Percentiles rank a stretch among this genome's conserved stretches.
phyloP scores from a whole-genome alignment of 208 protist genomes.

The Leishmania tarentolae region DNA sequence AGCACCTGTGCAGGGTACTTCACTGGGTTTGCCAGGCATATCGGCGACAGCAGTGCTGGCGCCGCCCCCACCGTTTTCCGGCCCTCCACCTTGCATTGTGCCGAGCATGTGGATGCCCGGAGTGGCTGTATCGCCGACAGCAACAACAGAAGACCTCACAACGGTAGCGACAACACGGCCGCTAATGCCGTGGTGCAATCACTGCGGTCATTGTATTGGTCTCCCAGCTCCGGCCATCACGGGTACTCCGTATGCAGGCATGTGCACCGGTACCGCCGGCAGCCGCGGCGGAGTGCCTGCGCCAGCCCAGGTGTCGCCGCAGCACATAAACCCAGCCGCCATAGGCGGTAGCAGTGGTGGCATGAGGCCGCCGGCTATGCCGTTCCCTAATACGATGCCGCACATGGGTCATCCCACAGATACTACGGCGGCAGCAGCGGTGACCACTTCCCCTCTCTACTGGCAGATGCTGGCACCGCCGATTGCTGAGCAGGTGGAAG shows the following conservation, averaged over 20 bases:
- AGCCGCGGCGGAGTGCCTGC: not conserved
- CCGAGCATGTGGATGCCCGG: not conserved
- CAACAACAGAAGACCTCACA: not conserved
- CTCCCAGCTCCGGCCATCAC: not conserved
- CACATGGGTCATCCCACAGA: not conserved
- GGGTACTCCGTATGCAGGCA: not conserved
- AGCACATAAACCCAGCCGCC: not conserved
- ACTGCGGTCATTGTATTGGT: constrained; percentile 8
- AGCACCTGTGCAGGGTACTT: not conserved
- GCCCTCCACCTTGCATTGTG: not conserved
- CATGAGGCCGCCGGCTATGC: not conserved
- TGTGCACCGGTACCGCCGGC: not conserved
- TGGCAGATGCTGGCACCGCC: not conserved
- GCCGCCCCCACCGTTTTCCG: not conserved
- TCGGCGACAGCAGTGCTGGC: not conserved
- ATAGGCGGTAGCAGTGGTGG: not conserved
- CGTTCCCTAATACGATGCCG: not conserved
- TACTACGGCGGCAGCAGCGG: not conserved
- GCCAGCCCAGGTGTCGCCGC: not conserved
- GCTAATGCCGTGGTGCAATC: not conserved
- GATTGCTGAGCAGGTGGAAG: not conserved
- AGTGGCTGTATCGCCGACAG: not conserved
- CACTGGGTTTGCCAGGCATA: not conserved
- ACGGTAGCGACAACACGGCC: not conserved
- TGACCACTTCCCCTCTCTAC: not conserved